These are phyloP conservation scores for Psilocybe subaeruginosa DNA, from an alignment of 768 basidiomycete species.

Conservation along the genomic window DNA sequence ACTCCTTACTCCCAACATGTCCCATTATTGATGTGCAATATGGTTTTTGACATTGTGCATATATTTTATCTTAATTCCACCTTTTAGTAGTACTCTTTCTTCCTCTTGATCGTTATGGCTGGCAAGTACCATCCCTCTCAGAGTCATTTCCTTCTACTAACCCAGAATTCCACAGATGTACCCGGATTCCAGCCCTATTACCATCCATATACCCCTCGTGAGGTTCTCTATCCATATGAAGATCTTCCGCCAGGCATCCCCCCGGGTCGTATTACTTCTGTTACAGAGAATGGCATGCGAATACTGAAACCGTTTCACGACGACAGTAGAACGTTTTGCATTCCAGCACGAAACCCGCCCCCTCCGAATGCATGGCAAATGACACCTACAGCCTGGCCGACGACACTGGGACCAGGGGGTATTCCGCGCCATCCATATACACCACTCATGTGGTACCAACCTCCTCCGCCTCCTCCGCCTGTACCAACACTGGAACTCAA, in stretches of 20 bases:
- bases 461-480: not conserved
- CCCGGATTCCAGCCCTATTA: not conserved
- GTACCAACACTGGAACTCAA: constrained; percentile 25
- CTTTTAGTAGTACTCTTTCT: not conserved
- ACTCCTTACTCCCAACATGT: not conserved
- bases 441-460: not conserved
- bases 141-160: not conserved
- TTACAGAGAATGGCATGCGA: not conserved
- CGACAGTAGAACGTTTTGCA: not conserved
- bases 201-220: not conserved
- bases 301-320: not conserved
- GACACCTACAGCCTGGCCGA: not conserved
- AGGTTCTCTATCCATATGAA: not conserved
- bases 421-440: not conserved
- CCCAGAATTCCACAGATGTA: not conserved
- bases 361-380: not conserved
- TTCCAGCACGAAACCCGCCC: not conserved
- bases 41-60: not conserved
- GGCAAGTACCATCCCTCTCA: not conserved
- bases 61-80: not conserved
- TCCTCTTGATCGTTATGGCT: not conserved
- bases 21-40: not conserved
- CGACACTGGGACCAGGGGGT: not conserved
- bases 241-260: not conserved
- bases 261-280: not conserved